These are phyloP conservation scores for Amanita rubescens DNA, from an alignment of 768 basidiomycete species.

Conservation along the genomic window DNA sequence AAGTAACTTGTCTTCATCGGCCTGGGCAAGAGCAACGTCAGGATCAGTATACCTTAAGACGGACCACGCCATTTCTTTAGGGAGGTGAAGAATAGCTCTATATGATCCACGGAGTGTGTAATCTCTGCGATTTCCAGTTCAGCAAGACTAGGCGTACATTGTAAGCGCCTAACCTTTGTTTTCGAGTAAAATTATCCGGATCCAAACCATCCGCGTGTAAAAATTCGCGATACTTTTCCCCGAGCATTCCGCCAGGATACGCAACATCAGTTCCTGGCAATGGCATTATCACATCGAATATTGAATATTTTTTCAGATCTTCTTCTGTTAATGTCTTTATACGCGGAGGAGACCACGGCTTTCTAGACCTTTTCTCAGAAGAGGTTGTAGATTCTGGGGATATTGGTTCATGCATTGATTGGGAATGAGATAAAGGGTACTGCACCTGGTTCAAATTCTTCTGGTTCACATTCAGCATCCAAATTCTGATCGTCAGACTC, in stretches of 20 bases:
- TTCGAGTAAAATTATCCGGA: slow-evolving; percentile 80
- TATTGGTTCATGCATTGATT: background rate
- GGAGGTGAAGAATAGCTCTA: slow-evolving; percentile 83
- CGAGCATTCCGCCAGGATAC: slow-evolving; percentile 84
- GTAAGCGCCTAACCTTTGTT: slow-evolving; percentile 63
- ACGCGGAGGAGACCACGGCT: slow-evolving; percentile 58
- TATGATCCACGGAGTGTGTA: slow-evolving; percentile 93
- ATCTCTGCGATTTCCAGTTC: slow-evolving; percentile 45
- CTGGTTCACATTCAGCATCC: slow-evolving; percentile 28
- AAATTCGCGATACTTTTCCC: slow-evolving; percentile 78
- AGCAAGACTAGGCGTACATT: slow-evolving; percentile 1
- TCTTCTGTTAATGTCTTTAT: slow-evolving; percentile 74
- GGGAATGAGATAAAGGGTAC: background rate
- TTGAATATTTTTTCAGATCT: slow-evolving; percentile 74
- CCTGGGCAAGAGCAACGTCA: slow-evolving; percentile 83
- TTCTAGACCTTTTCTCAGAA: slow-evolving; percentile 29
- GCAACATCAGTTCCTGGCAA: slow-evolving; percentile 91
- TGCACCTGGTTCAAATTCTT: slow-evolving; percentile 20
- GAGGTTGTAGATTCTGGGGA: slow-evolving; percentile 18
- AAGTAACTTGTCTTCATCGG: slow-evolving; percentile 90
- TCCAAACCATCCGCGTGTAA: slow-evolving; percentile 83
- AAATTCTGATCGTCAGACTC: slow-evolving; percentile 24
- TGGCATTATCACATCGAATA: slow-evolving; percentile 97
- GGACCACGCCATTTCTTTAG: slow-evolving; percentile 75
- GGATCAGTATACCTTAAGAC: slow-evolving; percentile 89